Evolutionary conservation across 2,329 filamentous ascomycete species (phyloP).

Genomic region (Diatrype stigma): DNA sequence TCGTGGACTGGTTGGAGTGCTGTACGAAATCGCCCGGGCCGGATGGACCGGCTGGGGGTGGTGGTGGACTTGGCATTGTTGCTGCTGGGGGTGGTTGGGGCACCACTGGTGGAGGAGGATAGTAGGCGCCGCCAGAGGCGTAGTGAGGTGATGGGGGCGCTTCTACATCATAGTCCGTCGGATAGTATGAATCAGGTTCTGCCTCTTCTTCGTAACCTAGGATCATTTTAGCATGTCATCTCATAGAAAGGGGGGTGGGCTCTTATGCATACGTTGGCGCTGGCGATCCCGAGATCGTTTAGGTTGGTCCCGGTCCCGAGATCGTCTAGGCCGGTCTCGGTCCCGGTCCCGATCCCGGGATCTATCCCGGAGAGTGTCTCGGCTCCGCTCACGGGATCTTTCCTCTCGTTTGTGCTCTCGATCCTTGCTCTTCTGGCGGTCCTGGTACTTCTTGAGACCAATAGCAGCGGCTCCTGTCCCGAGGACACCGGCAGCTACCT

Average conservation of each 20-base stretch:
- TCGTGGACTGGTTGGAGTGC: constrained; percentile 24
- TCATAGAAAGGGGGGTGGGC: neutral
- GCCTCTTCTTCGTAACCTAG: constrained; percentile 28
- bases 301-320: constrained; percentile 20
- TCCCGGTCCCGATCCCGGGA: constrained; percentile 16
- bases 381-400: constrained; percentile 30
- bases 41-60: constrained; percentile 3
- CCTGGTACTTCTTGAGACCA: constrained; percentile 57
- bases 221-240: constrained; percentile 9
- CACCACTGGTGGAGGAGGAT: constrained; percentile 18
- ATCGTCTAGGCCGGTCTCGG: constrained; percentile 5
- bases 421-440: constrained; percentile 41
- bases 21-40: constrained; percentile 22
- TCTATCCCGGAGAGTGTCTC: constrained; percentile 14
- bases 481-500: constrained; percentile 52
- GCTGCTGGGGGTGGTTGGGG: neutral
- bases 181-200: constrained; percentile 17
- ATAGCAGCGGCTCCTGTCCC: constrained; percentile 58
- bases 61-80: constrained; percentile 5
- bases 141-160: constrained; percentile 24
- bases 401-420: constrained; percentile 16
- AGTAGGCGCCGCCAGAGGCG: constrained; percentile 26
- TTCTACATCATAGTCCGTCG: constrained; percentile 17
- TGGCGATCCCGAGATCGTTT: constrained; percentile 34
- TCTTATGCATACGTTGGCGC: constrained; percentile 24